Evolutionary conservation across 306 rosid genomes (phyloP), one percentile per base, ranked within the genome.

Genomic region (Cyclanthera cordifolia): DNA sequence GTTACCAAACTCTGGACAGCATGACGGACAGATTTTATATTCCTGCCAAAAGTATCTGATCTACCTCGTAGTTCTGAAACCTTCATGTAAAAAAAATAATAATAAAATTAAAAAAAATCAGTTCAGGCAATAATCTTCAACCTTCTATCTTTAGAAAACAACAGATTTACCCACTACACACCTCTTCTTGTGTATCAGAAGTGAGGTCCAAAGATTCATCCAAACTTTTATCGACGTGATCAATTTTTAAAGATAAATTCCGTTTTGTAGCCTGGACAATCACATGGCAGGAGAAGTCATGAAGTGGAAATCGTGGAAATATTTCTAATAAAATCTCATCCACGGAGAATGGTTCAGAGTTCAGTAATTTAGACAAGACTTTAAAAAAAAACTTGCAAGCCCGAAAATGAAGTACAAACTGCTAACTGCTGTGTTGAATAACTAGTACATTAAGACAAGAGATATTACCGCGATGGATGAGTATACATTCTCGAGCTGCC

Each of bases 401-500:
- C 34, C 34, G 16, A 66, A 47, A 66, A 46, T 23, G 4, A 66
- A 43, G 13, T 45, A 14, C 15, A 4, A 66, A 46, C 48, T 47
- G 71, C 55, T 16, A 66, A 46, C 48, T 47, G 71, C 55, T 16
- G 52, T 16, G 46, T 3, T 3, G 23, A 6, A 66, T 25, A 47
- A 23, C 48, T 46, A 15, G 55, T 66, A 45, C 53, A 64, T 0
- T 65, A 34, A 28, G 46, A 59, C 24, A 16, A 13, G 47, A 47
- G 34, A 66, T 43, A 74, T 81, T 86, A 79, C 99, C 82, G 80
- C 75, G 68, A 90, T 72, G 34, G 99, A 83, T 46, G 83, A 80
- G 80, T 87, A 86, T 70, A 94, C 80, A 79, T 70, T 84, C 71
- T 87, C 96, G 69, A 94, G 81, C 82, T 90, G 86, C 74, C 78